Percentiles rank a stretch among this genome's conserved stretches.
Evolutionary conservation across 208 protist genomes (phyloP).

Genomic region (Lotmaria passim): DNA sequence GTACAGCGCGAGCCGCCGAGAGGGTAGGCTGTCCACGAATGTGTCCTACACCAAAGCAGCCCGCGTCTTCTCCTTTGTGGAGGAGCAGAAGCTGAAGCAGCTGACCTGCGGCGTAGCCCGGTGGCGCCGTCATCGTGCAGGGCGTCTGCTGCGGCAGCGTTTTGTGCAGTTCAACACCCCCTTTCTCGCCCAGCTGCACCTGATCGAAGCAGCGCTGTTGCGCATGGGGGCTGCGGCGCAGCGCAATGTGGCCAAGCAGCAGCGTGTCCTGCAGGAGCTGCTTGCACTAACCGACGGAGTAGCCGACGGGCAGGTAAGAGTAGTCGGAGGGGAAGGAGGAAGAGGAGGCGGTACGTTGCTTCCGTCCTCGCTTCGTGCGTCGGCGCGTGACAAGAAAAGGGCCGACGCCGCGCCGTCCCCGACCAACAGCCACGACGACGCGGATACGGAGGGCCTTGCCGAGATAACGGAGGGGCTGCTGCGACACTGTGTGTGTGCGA

Average conservation of each 20-base stretch:
- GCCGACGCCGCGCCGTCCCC: not conserved
- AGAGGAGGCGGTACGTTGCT: not conserved
- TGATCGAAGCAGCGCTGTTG: slow-evolving; percentile 46
- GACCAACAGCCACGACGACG: not conserved
- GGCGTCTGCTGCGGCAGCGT: slow-evolving; percentile 52
- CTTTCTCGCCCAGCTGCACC: slow-evolving; percentile 64
- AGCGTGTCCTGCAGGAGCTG: slow-evolving; percentile 18
- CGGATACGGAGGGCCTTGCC: slow-evolving; percentile 4
- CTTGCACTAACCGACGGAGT: slow-evolving; percentile 12
- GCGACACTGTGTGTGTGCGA: slow-evolving; percentile 25
- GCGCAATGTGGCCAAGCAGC: slow-evolving; percentile 1
- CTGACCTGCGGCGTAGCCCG: slow-evolving; percentile 68
- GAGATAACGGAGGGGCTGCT: slow-evolving; percentile 22
- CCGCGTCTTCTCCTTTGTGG: slow-evolving; percentile 51
- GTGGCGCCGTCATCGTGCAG: slow-evolving; percentile 60
- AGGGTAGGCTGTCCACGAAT: not conserved
- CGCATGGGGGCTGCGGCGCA: slow-evolving; percentile 37
- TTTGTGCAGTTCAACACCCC: slow-evolving; percentile 69
- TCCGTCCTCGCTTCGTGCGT: not conserved
- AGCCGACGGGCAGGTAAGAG: not conserved
- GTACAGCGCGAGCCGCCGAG: not conserved
- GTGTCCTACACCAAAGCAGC: slow-evolving; percentile 30
- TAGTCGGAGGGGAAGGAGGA: not conserved
- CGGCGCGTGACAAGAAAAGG: slow-evolving; percentile 14
- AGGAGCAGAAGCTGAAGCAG: slow-evolving; percentile 79